Percentiles rank a stretch among this genome's conserved stretches.
phyloP scores from a whole-genome alignment of 306 rosid species.

The Fagus sylvatica region DNA sequence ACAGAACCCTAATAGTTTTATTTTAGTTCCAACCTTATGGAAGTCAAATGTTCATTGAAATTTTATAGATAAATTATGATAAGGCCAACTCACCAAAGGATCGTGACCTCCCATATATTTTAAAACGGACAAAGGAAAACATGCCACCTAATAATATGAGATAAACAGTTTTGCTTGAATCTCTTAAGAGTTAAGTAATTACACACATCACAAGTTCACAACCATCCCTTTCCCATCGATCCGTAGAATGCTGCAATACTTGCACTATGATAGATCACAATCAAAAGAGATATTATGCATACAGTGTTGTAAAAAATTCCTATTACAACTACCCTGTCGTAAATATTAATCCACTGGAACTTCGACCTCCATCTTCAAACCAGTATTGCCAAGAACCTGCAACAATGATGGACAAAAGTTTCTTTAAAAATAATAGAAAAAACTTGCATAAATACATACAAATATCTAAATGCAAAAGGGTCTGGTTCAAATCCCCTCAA shows the following conservation, averaged over 20 bases:
- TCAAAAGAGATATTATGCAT: neutral
- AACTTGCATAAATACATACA: neutral
- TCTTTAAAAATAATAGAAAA: neutral
- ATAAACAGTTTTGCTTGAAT: no score
- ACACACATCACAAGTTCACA: neutral
- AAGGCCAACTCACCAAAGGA: no score
- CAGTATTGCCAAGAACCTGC: constrained; percentile 62
- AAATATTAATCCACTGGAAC: constrained; percentile 55
- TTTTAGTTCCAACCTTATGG: no score
- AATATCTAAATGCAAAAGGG: neutral
- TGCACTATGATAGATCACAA: constrained; percentile 14
- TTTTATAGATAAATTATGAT: no score
- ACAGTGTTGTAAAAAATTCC: no score
- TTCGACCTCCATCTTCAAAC: constrained; percentile 76
- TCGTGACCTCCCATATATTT: no score
- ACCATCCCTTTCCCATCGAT: constrained; percentile 7
- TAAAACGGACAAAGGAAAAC: no score
- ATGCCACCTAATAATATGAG: no score
- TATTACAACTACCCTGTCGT: neutral
- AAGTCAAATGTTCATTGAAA: no score
- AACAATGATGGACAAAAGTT: constrained; percentile 6
- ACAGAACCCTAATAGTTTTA: no score
- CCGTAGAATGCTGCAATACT: constrained; percentile 15
- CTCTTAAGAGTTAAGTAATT: no score
- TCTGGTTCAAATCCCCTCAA: neutral